Base-by-base conservation (phyloP, 1,284 basidiomycete genomes). In the Gomphus bonarii region DNA sequence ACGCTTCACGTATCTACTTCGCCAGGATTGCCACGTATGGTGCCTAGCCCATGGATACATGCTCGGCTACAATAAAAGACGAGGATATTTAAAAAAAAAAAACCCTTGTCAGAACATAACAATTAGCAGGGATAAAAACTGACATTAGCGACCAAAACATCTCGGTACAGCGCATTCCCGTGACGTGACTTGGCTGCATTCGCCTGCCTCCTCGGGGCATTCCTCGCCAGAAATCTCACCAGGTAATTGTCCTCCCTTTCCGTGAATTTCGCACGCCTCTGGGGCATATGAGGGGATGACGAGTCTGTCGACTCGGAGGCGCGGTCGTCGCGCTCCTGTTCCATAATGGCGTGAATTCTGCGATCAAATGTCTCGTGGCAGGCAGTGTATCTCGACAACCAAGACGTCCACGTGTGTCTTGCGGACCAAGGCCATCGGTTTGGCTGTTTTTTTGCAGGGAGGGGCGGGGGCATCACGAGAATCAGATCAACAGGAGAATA, bases 1-100 rank as follows among this genome's bases (percentile, higher is more conserved):
- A 4, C 22, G 18, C 12, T 51, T 51, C 33, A 25, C 31, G 36
- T 51, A 51, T 51, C 50, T 51, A 22, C 38, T 30, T 22, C 50
- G 3, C 50, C 50, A 51, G n/a, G 50, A 33, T 36, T 51, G 50
- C 50, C 50, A 51, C 3, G 50, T 31, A 33, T 51, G 50, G 8
- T 16, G 7, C 9, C 11, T 11, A 3, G 50, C 50, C 50, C 50
- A 51, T 8, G 50, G 50, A 28, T 54, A 54, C 50, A 38, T 51
- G 14, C 14, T 3, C 14, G 31, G 12, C 50, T 51, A 51, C 14
- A 11, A 51, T 18, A 51, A 51, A 6, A 12, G 35, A n/a, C 35
- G n/a, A 50, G 6, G 12, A 10, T 14, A 8, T 25, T 14, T 47
- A 22, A 35, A 35, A 35, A 35, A 9, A 35, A 35, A 35, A 9